Evolutionary conservation across 345 rosid species (phyloP).

Genomic region (Camelina sativa): DNA sequence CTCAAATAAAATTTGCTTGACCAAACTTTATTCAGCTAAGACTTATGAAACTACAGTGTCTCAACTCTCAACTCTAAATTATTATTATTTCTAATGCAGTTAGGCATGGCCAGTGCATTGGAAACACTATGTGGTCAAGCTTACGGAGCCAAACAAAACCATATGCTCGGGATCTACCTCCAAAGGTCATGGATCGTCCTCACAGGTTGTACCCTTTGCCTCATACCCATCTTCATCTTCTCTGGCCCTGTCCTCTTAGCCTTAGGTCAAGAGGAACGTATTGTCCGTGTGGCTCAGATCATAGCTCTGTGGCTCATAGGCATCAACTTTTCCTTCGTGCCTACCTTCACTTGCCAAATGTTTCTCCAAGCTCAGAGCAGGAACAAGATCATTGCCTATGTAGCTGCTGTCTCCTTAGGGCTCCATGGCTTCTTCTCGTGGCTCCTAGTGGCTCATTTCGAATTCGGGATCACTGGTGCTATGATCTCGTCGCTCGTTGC

Average conservation of each 20-base stretch:
- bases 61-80: neutral
- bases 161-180: slow-evolving; percentile 82
- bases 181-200: slow-evolving; percentile 85
- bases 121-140: slow-evolving; percentile 92
- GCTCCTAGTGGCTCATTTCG: slow-evolving; percentile 59
- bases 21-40: too few species aligned
- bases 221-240: slow-evolving; percentile 63
- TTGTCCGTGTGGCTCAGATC: slow-evolving; percentile 51
- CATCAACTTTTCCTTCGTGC: slow-evolving; percentile 48
- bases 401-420: slow-evolving; percentile 51
- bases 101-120: slow-evolving; percentile 85
- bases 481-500: slow-evolving; percentile 65
- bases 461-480: slow-evolving; percentile 69
- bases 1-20: slow-evolving; percentile 45
- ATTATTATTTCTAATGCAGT: slow-evolving; percentile 46
- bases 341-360: slow-evolving; percentile 75
- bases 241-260: slow-evolving; percentile 53
- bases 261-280: slow-evolving; percentile 61
- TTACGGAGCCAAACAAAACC: slow-evolving; percentile 72
- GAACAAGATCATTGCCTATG: slow-evolving; percentile 69
- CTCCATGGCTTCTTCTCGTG: slow-evolving; percentile 65
- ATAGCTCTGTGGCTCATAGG: slow-evolving; percentile 64
- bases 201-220: slow-evolving; percentile 41
- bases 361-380: slow-evolving; percentile 84
- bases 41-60: slow-evolving; percentile 3